These are phyloP conservation scores for Talaromyces rugulosus DNA, from an alignment of 2,329 filamentous ascomycete species.

Conservation along the genomic window DNA sequence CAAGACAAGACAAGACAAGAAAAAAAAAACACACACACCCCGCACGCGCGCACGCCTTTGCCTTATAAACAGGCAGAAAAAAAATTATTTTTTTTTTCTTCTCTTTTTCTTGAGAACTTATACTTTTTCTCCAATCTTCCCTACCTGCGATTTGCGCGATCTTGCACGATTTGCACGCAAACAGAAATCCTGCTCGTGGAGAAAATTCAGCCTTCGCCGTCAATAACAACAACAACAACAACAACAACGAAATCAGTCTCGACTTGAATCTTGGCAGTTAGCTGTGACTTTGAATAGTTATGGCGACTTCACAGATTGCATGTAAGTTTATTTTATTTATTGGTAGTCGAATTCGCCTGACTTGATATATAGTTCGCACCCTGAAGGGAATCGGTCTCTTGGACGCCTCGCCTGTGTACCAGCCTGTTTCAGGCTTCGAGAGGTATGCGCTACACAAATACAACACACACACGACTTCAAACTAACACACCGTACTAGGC, in stretches of 20 bases:
- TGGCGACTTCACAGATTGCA: slow-evolving; percentile 92
- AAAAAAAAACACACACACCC: neutral
- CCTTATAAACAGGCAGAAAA: neutral
- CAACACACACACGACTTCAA: too few relatives aligned
- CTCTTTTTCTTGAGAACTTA: neutral
- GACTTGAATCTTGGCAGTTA: slow-evolving; percentile 1
- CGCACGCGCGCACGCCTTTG: neutral
- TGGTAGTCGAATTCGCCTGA: neutral
- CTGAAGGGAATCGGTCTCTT: slow-evolving; percentile 93
- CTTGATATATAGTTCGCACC: slow-evolving; percentile 64
- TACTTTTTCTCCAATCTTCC: neutral
- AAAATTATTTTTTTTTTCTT: neutral
- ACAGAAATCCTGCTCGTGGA: neutral
- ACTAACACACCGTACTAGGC: slow-evolving; percentile 46
- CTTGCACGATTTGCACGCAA: neutral
- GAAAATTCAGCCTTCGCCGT: neutral
- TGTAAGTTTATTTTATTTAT: slow-evolving; percentile 48
- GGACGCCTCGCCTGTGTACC: slow-evolving; percentile 85
- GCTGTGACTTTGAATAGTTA: slow-evolving; percentile 89
- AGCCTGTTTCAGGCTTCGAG: slow-evolving; percentile 73
- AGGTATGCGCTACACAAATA: slow-evolving; percentile 37
- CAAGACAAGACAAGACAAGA: neutral
- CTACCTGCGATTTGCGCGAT: neutral
- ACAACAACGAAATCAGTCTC: neutral
- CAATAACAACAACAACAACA: neutral